Evolutionary conservation across 306 rosid species (phyloP), one percentile per base, ranked within the genome.

Genomic region (Pterocarpus macrocarpus): DNA sequence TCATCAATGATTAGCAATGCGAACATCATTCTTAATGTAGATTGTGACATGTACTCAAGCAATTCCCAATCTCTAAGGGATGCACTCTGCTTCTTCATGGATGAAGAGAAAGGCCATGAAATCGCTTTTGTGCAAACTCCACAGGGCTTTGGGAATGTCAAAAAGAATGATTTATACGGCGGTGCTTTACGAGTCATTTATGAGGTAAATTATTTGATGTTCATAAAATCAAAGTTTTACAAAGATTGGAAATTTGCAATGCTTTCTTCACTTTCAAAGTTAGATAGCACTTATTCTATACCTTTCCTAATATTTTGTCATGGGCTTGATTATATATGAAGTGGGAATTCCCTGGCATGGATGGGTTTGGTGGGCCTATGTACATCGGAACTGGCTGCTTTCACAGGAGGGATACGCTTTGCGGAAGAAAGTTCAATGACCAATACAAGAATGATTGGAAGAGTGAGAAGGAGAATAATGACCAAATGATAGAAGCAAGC

Each of bases 1-100:
- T 90, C 94, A 64, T 88, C 91, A 56, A 63, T 78, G 58, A 88
- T 90, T n/a, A 90, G 94, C 89, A 90, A 88, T 22, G 91, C 89
- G 32, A n/a, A 81, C 12, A 69, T 90, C 22, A 80, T 86, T 80
- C 89, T 88, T 2, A 90, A 84, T 50, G 90, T 86, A 43, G 91
- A 90, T 52, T 90, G 91, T 69, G 90, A 88, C 62, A 88, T 88
- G 94, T 88, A 82, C 41, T 84, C 90, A 15, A 88, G 88, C 82
- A 88, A 81, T 71, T 86, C 88, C 41, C 17, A 71, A 62, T 84
- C 90, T 62, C 59, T 91, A 30, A 76, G 84, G 62, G 93, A 89
- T 64, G 95, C 93, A 64, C 86, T 91, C 15, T 91, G 95, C 84
- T 91, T 91, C 71, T 75, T 91, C 52, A 73, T 91, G 4, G 53